Evolutionary conservation across 495 filamentous ascomycete species (phyloP).

Genomic region (Geoglossum glabrum): DNA sequence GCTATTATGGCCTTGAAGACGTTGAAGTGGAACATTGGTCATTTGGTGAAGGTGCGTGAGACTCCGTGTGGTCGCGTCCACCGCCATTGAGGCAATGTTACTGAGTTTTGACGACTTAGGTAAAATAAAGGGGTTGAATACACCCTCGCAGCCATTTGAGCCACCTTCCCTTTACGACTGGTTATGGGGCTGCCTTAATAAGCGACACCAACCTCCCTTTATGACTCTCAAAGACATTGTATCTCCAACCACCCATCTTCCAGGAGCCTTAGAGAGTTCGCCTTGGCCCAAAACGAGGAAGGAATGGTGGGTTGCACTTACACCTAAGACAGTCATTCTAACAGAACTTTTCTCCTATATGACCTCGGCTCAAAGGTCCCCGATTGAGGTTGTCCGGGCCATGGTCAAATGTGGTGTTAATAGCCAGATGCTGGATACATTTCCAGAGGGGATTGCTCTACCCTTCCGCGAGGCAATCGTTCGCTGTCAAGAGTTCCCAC

Average conservation of each 20-base stretch:
- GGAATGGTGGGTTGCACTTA: not conserved
- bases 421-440: constrained; percentile 42
- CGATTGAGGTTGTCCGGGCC: constrained; percentile 30
- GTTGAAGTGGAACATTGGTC: constrained; percentile 36
- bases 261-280: not conserved
- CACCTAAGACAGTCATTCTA: not conserved
- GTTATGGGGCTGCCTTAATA: constrained; percentile 6
- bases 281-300: not conserved
- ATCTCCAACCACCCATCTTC: constrained; percentile 17
- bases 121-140: constrained; percentile 2
- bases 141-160: constrained; percentile 29
- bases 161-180: constrained; percentile 7
- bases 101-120: constrained; percentile 6
- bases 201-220: constrained; percentile 24
- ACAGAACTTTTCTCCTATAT: constrained; percentile 1
- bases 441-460: constrained; percentile 63
- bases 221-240: constrained; percentile 39
- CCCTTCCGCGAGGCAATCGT: constrained; percentile 70
- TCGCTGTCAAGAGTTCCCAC: constrained; percentile 60
- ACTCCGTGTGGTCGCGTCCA: not conserved
- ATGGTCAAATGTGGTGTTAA: constrained; percentile 41
- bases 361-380: not conserved
- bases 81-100: not conserved
- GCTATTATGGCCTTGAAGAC: constrained; percentile 53
- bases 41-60: constrained; percentile 31